Evolutionary conservation across 495 filamentous ascomycete genomes (phyloP).

Genomic region (Penicillium psychrofluorescens): DNA sequence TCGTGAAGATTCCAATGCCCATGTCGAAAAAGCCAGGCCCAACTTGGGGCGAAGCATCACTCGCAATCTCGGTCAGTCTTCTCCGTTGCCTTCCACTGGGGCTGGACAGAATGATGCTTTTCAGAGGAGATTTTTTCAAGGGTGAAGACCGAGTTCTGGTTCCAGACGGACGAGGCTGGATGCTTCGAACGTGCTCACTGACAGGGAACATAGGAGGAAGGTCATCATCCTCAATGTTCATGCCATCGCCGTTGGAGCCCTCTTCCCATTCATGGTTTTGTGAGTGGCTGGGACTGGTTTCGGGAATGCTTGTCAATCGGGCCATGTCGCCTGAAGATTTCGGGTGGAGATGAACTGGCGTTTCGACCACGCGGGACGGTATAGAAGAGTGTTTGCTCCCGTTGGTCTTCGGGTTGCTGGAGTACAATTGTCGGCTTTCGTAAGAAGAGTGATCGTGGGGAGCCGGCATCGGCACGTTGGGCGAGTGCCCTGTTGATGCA

Average conservation of each 20-base stretch:
- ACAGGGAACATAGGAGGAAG: slow-evolving; percentile 28
- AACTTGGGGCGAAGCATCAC: slow-evolving; percentile 34
- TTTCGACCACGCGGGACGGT: slow-evolving; percentile 35
- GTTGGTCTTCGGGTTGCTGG: slow-evolving; percentile 10
- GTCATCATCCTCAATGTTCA: slow-evolving; percentile 37
- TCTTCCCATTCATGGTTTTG: slow-evolving; percentile 18
- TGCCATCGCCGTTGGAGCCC: slow-evolving; percentile 18
- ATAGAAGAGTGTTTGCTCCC: slow-evolving; percentile 32
- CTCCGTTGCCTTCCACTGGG: slow-evolving; percentile 37
- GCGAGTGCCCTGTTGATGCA: neutral
- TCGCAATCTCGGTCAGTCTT: slow-evolving; percentile 39
- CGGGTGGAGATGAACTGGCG: slow-evolving; percentile 25
- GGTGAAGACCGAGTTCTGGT: slow-evolving; percentile 23
- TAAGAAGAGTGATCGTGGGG: slow-evolving; percentile 3
- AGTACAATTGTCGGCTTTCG: slow-evolving; percentile 5
- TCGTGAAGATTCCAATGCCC: slow-evolving; percentile 33
- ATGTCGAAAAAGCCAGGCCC: slow-evolving; percentile 27
- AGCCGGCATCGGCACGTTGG: neutral
- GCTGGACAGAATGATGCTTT: slow-evolving; percentile 24
- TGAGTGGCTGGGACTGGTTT: slow-evolving; percentile 32
- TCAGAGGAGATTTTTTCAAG: slow-evolving; percentile 22
- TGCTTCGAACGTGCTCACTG: slow-evolving; percentile 8
- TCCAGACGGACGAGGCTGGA: slow-evolving; percentile 16
- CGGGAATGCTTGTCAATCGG: slow-evolving; percentile 30
- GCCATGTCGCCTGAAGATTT: slow-evolving; percentile 19